phyloP scores from a whole-genome alignment of 2,329 filamentous ascomycete species.

The Colletotrichum echinochloae region DNA sequence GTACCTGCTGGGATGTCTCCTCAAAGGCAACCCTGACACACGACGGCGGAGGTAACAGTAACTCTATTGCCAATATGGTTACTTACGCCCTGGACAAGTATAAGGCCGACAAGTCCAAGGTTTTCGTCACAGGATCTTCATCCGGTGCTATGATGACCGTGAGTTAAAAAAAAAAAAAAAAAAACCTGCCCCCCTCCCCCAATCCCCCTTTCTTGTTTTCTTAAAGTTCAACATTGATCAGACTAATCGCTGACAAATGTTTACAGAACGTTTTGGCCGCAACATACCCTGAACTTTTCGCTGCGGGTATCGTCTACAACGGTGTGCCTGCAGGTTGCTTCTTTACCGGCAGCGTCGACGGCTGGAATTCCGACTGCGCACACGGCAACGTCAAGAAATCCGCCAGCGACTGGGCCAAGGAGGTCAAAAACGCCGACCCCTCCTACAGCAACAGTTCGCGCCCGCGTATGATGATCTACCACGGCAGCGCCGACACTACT shows the following conservation, averaged over 20 bases:
- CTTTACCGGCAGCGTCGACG: conserved; percentile 53
- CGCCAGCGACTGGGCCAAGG: conserved; percentile 55
- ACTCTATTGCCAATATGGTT: conserved; percentile 67
- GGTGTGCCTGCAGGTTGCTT: conserved; percentile 69
- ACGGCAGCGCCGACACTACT: conserved; percentile 63
- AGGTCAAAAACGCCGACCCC: conserved; percentile 60
- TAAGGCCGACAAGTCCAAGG: conserved; percentile 57
- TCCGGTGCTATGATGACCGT: conserved; percentile 39
- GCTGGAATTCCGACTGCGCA: conserved; percentile 68
- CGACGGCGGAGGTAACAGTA: conserved; percentile 63
- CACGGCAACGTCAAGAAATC: conserved; percentile 58
- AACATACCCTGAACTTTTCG: conserved; percentile 65
- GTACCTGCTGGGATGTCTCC: conserved; percentile 70
- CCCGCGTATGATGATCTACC: conserved; percentile 70
- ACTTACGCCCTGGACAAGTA: conserved; percentile 61
- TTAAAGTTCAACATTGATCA: not conserved
- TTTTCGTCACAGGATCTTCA: conserved; percentile 60
- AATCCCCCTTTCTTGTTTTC: not conserved
- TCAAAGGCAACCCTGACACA: conserved; percentile 62
- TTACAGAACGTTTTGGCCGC: not conserved
- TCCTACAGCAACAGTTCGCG: conserved; percentile 58
- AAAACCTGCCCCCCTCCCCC: not conserved
- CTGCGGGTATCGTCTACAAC: conserved; percentile 62
- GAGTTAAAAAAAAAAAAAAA: not conserved
- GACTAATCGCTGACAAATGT: not conserved